A percentile compares a stretch with the other conserved stretches of the same genome.
Evolutionary conservation across 2,329 filamentous ascomycete genomes (phyloP).

Genomic region (Sclerotinia minor): DNA sequence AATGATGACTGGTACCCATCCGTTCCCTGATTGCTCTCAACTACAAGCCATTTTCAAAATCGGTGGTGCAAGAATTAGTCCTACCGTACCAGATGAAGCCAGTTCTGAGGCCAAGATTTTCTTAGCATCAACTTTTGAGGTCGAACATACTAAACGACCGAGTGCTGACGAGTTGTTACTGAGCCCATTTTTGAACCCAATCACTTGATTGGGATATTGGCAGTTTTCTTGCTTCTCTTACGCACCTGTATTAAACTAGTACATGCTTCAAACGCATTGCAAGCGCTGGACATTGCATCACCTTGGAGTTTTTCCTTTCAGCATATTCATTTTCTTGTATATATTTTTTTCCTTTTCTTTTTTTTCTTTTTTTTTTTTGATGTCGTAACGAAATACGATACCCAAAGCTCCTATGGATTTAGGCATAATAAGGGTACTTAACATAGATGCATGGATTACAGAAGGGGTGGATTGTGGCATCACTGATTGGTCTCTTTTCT

Average conservation of each 20-base stretch:
- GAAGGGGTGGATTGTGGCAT: conserved; percentile 13
- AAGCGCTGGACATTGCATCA: conserved; percentile 35
- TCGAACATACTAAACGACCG: conserved; percentile 89
- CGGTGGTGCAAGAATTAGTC: conserved; percentile 80
- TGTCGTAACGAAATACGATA: conserved; percentile 28
- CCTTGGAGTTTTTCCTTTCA: conserved; percentile 26
- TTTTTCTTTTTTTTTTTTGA: conserved; percentile 23
- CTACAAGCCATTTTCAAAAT: conserved; percentile 99
- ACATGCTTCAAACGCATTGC: conserved; percentile 29
- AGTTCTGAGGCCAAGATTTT: conserved; percentile 83
- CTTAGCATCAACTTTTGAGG: conserved; percentile 86
- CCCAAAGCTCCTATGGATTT: conserved; percentile 22
- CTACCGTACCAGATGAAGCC: conserved; percentile 83
- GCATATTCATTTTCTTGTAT: conserved; percentile 27
- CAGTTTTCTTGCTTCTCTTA: neutral
- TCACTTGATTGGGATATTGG: conserved; percentile 48
- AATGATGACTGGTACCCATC: conserved; percentile 97
- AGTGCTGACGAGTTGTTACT: conserved; percentile 87
- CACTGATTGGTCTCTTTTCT: conserved; percentile 23
- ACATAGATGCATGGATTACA: conserved; percentile 23
- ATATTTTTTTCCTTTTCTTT: conserved; percentile 10
- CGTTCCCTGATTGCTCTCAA: conserved; percentile 95
- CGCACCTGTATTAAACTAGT: conserved; percentile 21
- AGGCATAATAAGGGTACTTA: conserved; percentile 24
- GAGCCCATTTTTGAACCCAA: conserved; percentile 77